A percentile compares a stretch with the other conserved stretches of the same genome.
Evolutionary conservation across 2,329 filamentous ascomycete genomes (phyloP).

Genomic region (Penicillium sp.): DNA sequence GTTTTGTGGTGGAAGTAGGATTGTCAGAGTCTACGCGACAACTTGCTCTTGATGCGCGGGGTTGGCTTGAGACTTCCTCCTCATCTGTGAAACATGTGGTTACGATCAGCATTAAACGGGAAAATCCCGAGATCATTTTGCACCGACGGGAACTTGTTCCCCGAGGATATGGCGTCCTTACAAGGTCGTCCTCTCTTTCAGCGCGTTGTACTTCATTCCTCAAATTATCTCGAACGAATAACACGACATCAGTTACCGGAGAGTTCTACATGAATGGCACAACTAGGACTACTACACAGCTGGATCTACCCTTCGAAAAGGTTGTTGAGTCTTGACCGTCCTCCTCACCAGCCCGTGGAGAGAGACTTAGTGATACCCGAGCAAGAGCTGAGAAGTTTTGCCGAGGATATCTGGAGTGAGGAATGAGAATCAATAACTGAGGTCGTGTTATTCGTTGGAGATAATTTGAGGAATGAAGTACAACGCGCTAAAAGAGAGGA

Average conservation of each 20-base stretch:
- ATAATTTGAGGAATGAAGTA: constrained; percentile 19
- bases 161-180: constrained; percentile 9
- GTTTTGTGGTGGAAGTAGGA: constrained; percentile 20
- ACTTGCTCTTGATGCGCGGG: constrained; percentile 19
- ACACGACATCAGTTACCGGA: constrained; percentile 17
- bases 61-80: constrained; percentile 19
- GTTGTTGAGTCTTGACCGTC: constrained; percentile 45
- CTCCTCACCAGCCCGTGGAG: constrained; percentile 15
- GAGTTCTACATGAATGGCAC: constrained; percentile 18
- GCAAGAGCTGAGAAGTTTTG: constrained; percentile 20
- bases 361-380: constrained; percentile 18
- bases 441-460: constrained; percentile 17
- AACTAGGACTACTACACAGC: constrained; percentile 17
- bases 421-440: too few species aligned
- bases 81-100: constrained; percentile 20
- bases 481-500: constrained; percentile 13
- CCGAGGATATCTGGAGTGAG: constrained; percentile 15
- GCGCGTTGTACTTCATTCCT: constrained; percentile 16
- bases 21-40: constrained; percentile 17
- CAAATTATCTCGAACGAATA: constrained; percentile 18
- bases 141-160: constrained; percentile 17
- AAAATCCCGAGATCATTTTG: constrained; percentile 18
- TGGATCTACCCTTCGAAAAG: constrained; percentile 19
- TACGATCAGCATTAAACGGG: constrained; percentile 18
- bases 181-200: constrained; percentile 16